Evolutionary conservation across 2,329 filamentous ascomycete species (phyloP).

Genomic region (Onygenales sp.): DNA sequence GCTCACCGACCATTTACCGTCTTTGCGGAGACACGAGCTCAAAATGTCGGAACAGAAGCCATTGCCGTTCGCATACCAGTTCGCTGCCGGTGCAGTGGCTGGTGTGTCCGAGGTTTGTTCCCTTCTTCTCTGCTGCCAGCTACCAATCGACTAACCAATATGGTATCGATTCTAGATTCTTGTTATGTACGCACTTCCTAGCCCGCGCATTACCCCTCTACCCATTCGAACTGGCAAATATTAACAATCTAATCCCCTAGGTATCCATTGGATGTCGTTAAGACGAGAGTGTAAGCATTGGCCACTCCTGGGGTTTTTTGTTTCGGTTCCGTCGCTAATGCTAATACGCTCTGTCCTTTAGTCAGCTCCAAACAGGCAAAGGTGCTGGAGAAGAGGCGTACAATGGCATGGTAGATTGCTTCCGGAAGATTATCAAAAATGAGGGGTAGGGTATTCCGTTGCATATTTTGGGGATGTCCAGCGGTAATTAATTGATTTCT

Average conservation of each 20-base stretch:
- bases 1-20: neutral
- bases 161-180: slow-evolving; percentile 55
- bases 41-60: slow-evolving; percentile 58
- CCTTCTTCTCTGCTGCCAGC: neutral
- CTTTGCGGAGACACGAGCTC: slow-evolving; percentile 10
- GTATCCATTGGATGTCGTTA: slow-evolving; percentile 98
- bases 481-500: slow-evolving; percentile 1
- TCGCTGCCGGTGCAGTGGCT: slow-evolving; percentile 89
- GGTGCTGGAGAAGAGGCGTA: slow-evolving; percentile 71
- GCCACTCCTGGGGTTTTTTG: slow-evolving; percentile 1
- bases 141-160: slow-evolving; percentile 12
- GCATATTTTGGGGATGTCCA: neutral
- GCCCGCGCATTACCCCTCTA: neutral
- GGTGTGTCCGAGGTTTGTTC: slow-evolving; percentile 85
- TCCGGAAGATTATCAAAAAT: slow-evolving; percentile 90
- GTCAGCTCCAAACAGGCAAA: slow-evolving; percentile 74
- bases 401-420: slow-evolving; percentile 97
- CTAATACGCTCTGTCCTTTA: slow-evolving; percentile 27
- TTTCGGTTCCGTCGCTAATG: neutral
- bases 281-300: slow-evolving; percentile 78
- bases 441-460: slow-evolving; percentile 60
- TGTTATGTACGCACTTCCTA: slow-evolving; percentile 57
- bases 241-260: slow-evolving; percentile 37
- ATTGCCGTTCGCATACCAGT: slow-evolving; percentile 88
- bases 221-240: neutral